Conservation (phyloP, 192 early-diverging fungal genomes). For the Rhizophagus clarus region DNA sequence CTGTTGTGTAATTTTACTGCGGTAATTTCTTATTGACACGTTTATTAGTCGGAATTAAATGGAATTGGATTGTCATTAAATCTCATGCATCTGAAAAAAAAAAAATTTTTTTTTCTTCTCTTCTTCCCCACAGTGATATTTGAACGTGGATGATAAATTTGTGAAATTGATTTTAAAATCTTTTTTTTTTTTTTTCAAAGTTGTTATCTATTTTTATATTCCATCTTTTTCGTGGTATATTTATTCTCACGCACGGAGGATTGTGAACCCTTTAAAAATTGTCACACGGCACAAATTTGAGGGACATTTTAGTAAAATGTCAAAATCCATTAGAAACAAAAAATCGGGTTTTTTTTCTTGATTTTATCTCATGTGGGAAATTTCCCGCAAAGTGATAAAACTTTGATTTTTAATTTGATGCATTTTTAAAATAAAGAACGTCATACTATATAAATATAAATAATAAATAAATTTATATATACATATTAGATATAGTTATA, state of each 20-base stretch:
- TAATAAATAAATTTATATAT: too few species aligned
- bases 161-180: not conserved
- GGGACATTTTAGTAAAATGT: not conserved
- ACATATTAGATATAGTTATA: too few species aligned
- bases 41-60: not conserved
- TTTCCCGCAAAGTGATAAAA: not conserved
- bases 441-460: too few species aligned
- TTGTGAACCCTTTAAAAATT: not conserved
- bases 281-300: not conserved
- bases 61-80: not conserved
- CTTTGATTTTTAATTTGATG: not conserved
- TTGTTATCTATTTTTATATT: not conserved
- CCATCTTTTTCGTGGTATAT: not conserved
- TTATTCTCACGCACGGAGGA: not conserved
- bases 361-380: not conserved
- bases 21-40: not conserved
- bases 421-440: too few species aligned
- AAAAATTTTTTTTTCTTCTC: not conserved
- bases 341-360: not conserved
- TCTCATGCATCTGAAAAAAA: not conserved
- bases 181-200: not conserved
- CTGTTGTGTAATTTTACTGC: not conserved
- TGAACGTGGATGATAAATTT: not conserved
- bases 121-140: not conserved
- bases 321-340: not conserved